Evolutionary conservation across 164 flowering plant genomes (phyloP), one percentile per base, ranked within the genome.

Genomic region (Vitis riparia): DNA sequence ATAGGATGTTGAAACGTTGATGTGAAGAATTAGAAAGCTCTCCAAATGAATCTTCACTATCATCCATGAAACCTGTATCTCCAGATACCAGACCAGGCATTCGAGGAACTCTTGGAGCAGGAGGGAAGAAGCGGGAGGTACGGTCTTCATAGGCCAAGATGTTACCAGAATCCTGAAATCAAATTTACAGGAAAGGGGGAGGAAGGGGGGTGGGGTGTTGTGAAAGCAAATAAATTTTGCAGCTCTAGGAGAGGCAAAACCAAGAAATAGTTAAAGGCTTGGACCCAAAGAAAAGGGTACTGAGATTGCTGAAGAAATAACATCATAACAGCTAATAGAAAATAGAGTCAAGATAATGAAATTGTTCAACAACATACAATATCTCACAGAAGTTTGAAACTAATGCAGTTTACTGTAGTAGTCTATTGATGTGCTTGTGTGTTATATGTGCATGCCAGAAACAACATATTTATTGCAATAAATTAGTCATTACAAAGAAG

Each of bases 81-180:
- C 91, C 96, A 70, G 94, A 81, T 23, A 88, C 86, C 62, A 94
- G 71, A 73, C 98, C 97, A 74, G 94, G 89, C 79, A 85, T 83
- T 73, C 90, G 79, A 77, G 97, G 98, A 75, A 83, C 79, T 73
- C 91, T 88, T 73, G 98, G 98, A 73, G 97, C 87, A 72, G 97
- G 87, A 77, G 99, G 99, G 66, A 95, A 91, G 81, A 95, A 91
- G 64, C 94, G 97, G 37, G 84, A 67, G 47, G 97, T 92, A 16
- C 97, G 91, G 66, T 92, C 98, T 79, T 95, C 97, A 78, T 89
- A 92, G 63, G 80, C 60, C 23, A 81, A 82, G 58, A 73, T 59
- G 69, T 62, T 76, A 60, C 70, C 73, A 64, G 55, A 70, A 11
- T 82, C 86, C 98, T 93, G 82, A 58, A 77, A 60, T 15, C 69